Evolutionary conservation across 2,329 filamentous ascomycete species (phyloP), one percentile per base, ranked within the genome.

Genomic region (Dothistroma septosporum): DNA sequence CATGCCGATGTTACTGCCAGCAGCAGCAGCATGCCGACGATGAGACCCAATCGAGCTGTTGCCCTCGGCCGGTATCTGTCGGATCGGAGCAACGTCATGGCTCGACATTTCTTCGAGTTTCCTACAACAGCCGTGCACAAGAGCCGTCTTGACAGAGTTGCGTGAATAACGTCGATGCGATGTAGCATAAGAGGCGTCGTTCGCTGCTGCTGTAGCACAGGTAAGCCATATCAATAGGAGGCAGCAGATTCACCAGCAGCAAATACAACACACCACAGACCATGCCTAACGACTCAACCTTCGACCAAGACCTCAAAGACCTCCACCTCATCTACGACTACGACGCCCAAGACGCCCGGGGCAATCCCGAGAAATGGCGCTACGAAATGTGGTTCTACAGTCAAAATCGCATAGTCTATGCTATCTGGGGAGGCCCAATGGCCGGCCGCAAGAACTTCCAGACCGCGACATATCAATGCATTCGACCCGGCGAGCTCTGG

Each of bases 401-500:
- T 35, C 50, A 64, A 41, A 69, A 68, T 57, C 78, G 82, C 4
- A 78, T 84, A 53, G 79, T 85, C 61, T 86, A 86, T 65, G 78
- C 79, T 24, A 86, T 86, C 58, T 83, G 85, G 64, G 82, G 83
- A 4, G 83, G 83, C 0, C 83, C 83, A 2, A 86, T 86, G 83
- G 78, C 79, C 0, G 82, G 82, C 1, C 77, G 81, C 2, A 72
- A 74, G 55, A 84, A 84, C 69, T 84, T 79, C 69, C 82, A 85
- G 65, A 76, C 78, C 0, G 81, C 77, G 12, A 80, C 79, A 1
- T 85, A 82, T 66, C 83, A 85, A 67, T 86, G 83, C 70, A 79
- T 85, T 31, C 77, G 83, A 0, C 79, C 82, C 0, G 81, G 81
- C 1, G 83, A 85, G 69, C 68, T 85, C 0, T 85, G 83, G 83